Evolutionary conservation across 108 stramenopile species (phyloP).

Genomic region (Cyclotella cryptica): DNA sequence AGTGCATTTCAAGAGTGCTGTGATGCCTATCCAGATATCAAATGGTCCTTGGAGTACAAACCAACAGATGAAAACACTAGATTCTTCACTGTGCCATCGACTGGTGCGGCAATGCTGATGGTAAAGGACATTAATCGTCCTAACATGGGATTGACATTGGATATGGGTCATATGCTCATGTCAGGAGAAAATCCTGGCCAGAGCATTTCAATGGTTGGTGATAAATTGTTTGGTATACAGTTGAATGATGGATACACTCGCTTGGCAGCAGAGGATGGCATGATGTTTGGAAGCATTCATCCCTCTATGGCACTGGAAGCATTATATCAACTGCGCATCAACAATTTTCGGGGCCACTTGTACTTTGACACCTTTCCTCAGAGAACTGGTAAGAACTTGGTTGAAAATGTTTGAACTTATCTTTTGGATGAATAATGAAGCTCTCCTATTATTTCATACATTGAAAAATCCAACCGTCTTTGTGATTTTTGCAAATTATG

Average conservation of each 20-base stretch:
- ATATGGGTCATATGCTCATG: constrained; percentile 91
- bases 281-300: constrained; percentile 90
- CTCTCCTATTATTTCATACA: too few relatives aligned
- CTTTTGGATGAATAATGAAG: too few relatives aligned
- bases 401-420: too few relatives aligned
- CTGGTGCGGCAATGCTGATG: constrained; percentile 79
- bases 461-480: too few relatives aligned
- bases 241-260: constrained; percentile 86
- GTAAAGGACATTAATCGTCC: constrained; percentile 75
- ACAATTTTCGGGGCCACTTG: constrained; percentile 75
- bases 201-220: constrained; percentile 81
- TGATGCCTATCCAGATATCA: constrained; percentile 82
- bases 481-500: too few relatives aligned
- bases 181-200: constrained; percentile 87
- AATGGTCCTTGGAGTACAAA: constrained; percentile 87
- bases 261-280: constrained; percentile 88
- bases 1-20: constrained; percentile 81
- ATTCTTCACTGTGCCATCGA: constrained; percentile 89
- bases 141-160: constrained; percentile 89
- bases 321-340: constrained; percentile 77
- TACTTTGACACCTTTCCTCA: constrained; percentile 94
- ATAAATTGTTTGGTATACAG: constrained; percentile 87
- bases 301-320: constrained; percentile 84
- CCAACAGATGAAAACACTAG: constrained; percentile 92
- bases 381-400: constrained; percentile 31